Percentiles rank a stretch among this genome's conserved stretches.
phyloP scores from a whole-genome alignment of 768 basidiomycete genomes.

The Hydnomerulius pinastri region DNA sequence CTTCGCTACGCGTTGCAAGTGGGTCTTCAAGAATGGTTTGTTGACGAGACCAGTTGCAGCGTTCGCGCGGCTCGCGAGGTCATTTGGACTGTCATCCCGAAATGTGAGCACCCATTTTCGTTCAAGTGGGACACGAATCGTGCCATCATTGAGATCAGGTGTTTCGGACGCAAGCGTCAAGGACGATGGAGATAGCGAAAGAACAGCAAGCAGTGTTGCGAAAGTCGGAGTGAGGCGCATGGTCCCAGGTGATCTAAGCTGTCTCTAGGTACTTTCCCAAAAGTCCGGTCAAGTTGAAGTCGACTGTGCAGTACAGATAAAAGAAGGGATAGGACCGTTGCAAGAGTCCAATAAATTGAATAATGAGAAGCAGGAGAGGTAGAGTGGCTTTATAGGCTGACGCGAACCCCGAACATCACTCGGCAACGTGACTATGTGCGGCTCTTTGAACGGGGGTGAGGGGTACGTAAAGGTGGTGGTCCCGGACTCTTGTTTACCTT shows the following conservation, averaged over 20 bases:
- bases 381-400: neutral
- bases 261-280: no score
- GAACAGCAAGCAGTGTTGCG: conserved; percentile 10
- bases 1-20: conserved; percentile 19
- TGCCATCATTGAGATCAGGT: neutral
- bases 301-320: neutral
- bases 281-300: neutral
- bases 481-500: no score
- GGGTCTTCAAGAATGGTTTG: conserved; percentile 11
- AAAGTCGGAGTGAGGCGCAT: conserved; percentile 22
- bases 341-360: neutral
- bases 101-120: conserved; percentile 18
- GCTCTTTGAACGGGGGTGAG: no score
- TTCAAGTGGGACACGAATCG: conserved; percentile 24
- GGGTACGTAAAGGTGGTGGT: no score
- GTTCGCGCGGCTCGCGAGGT: neutral
- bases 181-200: conserved; percentile 18
- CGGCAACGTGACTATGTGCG: neutral
- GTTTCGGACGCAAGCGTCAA: neutral
- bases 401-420: neutral
- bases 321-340: neutral
- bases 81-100: neutral
- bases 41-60: conserved; percentile 4
- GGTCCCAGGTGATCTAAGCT: no score
- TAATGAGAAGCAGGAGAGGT: neutral